Conservation (phyloP, 1,284 basidiomycete species). For the Cryptococcus sp. region DNA sequence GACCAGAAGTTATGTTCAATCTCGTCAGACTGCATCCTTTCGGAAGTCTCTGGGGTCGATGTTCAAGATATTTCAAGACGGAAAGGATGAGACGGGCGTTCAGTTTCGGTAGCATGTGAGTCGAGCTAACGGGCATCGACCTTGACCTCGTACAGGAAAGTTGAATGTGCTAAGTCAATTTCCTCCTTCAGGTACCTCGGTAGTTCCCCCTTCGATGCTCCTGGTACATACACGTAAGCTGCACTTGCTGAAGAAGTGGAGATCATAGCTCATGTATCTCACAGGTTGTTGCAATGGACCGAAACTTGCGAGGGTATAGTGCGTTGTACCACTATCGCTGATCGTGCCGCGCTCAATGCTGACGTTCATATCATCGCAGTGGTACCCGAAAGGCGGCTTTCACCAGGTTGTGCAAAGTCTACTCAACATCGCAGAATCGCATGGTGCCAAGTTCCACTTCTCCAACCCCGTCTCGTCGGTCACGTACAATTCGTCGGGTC, state of each 20-base stretch:
- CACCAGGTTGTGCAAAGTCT: slow-evolving; percentile 55
- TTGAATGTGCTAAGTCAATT: not conserved
- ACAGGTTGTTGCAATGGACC: slow-evolving; percentile 57
- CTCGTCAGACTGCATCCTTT: slow-evolving; percentile 51
- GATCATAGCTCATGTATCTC: not conserved
- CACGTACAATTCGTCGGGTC: slow-evolving; percentile 36
- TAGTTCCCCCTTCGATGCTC: slow-evolving; percentile 59
- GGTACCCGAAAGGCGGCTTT: slow-evolving; percentile 60
- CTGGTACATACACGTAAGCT: slow-evolving; percentile 56
- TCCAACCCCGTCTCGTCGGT: slow-evolving; percentile 53
- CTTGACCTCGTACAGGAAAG: not conserved
- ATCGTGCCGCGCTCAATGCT: not conserved
- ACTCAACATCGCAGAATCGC: slow-evolving; percentile 54
- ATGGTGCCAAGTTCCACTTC: slow-evolving; percentile 55
- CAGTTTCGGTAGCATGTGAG: slow-evolving; percentile 55
- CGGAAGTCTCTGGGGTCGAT: slow-evolving; percentile 49
- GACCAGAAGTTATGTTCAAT: slow-evolving; percentile 55
- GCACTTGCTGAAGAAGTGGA: not conserved
- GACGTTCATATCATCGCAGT: slow-evolving; percentile 25
- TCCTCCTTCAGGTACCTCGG: slow-evolving; percentile 43
- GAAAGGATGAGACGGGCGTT: slow-evolving; percentile 57
- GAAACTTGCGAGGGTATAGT: slow-evolving; percentile 58
- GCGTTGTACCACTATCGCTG: slow-evolving; percentile 5
- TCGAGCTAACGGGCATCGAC: slow-evolving; percentile 16
- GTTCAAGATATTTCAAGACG: slow-evolving; percentile 56